These are phyloP conservation scores for Zygosaccharomyces kombuchaensis DNA, from an alignment of 805 yeast species.

Conservation along the genomic window DNA sequence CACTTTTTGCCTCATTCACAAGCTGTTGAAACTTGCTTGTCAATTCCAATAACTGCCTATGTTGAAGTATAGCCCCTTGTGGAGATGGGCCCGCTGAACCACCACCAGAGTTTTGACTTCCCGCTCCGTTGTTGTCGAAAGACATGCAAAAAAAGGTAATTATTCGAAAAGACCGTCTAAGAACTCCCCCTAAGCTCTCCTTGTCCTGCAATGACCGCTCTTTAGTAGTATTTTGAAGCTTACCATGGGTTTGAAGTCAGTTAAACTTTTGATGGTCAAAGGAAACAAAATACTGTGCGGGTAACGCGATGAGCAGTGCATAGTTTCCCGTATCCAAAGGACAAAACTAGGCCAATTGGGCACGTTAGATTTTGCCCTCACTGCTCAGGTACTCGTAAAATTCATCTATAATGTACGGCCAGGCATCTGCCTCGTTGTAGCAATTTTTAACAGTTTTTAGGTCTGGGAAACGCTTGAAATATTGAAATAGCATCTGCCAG, in stretches of 20 bases:
- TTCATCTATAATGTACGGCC: conserved; percentile 89
- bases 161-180: not conserved
- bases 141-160: conserved; percentile 6
- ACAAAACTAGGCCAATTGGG: not conserved
- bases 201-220: not conserved
- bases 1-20: conserved; percentile 56
- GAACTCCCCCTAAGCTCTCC: not conserved
- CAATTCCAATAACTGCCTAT: conserved; percentile 44
- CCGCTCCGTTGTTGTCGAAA: conserved; percentile 7
- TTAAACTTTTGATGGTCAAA: conserved; percentile 1
- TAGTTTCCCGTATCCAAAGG: not conserved
- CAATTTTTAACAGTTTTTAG: conserved; percentile 48
- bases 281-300: not conserved
- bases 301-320: not conserved
- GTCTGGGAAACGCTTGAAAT: conserved; percentile 46
- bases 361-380: conserved; percentile 1
- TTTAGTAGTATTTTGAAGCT: not conserved
- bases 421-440: conserved; percentile 79
- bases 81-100: conserved; percentile 1
- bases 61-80: conserved; percentile 14
- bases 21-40: conserved; percentile 56
- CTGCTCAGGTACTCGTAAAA: conserved; percentile 56
- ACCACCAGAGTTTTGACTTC: conserved; percentile 9
- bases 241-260: not conserved
- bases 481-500: conserved; percentile 80